A percentile compares a stretch with the other conserved stretches of the same genome.
These are phyloP conservation scores for Martensiomyces pterosporus DNA, from an alignment of 192 early-diverging fungal species.

Conservation along the genomic window DNA sequence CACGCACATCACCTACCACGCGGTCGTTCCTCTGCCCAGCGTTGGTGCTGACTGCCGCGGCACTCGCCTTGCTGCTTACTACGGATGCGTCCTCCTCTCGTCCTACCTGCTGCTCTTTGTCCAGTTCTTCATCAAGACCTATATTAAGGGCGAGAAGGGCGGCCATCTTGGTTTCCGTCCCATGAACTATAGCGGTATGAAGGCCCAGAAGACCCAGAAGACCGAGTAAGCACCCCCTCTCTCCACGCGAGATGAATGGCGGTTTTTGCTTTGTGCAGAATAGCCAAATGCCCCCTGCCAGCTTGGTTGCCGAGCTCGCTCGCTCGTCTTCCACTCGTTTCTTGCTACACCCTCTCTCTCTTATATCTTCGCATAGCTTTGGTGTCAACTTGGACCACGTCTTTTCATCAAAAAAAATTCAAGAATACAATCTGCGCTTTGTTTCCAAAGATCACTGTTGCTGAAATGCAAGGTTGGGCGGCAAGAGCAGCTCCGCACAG, in stretches of 20 bases:
- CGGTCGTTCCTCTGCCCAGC: constrained; percentile 61
- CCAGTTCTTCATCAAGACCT: constrained; percentile 85
- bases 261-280: no score
- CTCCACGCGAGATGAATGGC: no score
- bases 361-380: no score
- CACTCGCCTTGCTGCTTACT: constrained; percentile 67
- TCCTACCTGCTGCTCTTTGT: constrained; percentile 86
- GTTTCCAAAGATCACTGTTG: no score
- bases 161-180: constrained; percentile 44
- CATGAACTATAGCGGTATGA: constrained; percentile 46
- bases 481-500: constrained; percentile 15
- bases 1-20: constrained; percentile 68
- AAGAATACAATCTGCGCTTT: no score
- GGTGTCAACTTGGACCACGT: no score
- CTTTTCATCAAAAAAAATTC: no score
- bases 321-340: no score
- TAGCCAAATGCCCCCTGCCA: no score
- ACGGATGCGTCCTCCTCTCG: constrained; percentile 73
- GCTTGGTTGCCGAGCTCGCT: no score
- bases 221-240: constrained; percentile 22
- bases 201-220: constrained; percentile 18
- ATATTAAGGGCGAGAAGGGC: constrained; percentile 54
- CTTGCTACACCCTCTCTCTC: no score
- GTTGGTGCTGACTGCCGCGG: constrained; percentile 71
- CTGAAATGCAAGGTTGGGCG: no score